A percentile compares a stretch with the other conserved stretches of the same genome.
These are phyloP conservation scores for Hansenula sp. DNA, from an alignment of 1,139 yeast species.

Conservation along the genomic window DNA sequence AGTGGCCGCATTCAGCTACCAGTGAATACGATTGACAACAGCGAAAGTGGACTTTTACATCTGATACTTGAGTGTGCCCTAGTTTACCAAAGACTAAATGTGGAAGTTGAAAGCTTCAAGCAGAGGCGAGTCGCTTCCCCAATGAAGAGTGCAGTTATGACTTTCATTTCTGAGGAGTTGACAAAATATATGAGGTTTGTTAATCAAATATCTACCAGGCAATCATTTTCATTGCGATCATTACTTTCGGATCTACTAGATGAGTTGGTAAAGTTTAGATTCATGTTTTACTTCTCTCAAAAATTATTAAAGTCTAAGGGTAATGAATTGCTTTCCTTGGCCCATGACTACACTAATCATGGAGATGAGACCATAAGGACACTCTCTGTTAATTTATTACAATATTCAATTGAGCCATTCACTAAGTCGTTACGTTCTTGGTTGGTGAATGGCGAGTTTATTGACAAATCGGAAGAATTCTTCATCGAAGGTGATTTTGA, in stretches of 20 bases:
- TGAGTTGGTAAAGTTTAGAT: slow-evolving; percentile 52
- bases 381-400: slow-evolving; percentile 43
- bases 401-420: slow-evolving; percentile 55
- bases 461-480: slow-evolving; percentile 58
- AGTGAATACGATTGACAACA: slow-evolving; percentile 45
- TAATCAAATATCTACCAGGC: slow-evolving; percentile 44
- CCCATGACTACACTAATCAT: slow-evolving; percentile 49
- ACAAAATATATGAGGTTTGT: slow-evolving; percentile 51
- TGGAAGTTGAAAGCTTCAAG: slow-evolving; percentile 29
- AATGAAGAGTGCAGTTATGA: slow-evolving; percentile 58
- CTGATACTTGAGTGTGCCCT: slow-evolving; percentile 71
- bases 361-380: slow-evolving; percentile 57
- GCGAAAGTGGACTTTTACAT: slow-evolving; percentile 55
- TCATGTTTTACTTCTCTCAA: slow-evolving; percentile 42
- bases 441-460: slow-evolving; percentile 66
- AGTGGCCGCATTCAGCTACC: slow-evolving; percentile 43
- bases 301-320: slow-evolving; percentile 41
- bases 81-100: slow-evolving; percentile 47
- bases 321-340: slow-evolving; percentile 50
- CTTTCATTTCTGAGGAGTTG: slow-evolving; percentile 52
- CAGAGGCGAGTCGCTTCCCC: slow-evolving; percentile 39
- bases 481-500: slow-evolving; percentile 39
- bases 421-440: slow-evolving; percentile 59
- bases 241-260: slow-evolving; percentile 46
- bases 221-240: slow-evolving; percentile 30